A percentile compares a stretch with the other conserved stretches of the same genome.
phyloP scores from a whole-genome alignment of 2,329 filamentous ascomycete genomes.

The Ascochyta lentis region DNA sequence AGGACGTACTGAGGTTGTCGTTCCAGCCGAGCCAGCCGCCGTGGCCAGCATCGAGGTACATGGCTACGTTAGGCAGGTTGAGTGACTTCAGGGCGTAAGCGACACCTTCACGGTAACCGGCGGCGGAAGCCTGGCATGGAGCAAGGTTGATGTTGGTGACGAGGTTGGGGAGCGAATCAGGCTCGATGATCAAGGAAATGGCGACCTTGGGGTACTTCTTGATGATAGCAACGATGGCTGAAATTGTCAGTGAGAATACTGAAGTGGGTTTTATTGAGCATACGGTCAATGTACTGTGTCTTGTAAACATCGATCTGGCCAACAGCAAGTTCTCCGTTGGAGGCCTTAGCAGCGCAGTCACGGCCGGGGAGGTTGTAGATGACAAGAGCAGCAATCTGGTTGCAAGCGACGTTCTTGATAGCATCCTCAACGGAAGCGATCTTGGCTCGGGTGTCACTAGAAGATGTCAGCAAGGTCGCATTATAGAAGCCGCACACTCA shows the following conservation, averaged over 20 bases:
- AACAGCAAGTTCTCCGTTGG: slow-evolving; percentile 68
- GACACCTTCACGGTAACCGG: slow-evolving; percentile 64
- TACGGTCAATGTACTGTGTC: slow-evolving; percentile 59
- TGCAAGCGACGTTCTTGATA: slow-evolving; percentile 59
- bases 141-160: slow-evolving; percentile 65
- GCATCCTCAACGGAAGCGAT: slow-evolving; percentile 57
- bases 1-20: slow-evolving; percentile 59
- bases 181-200: slow-evolving; percentile 59
- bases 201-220: slow-evolving; percentile 59
- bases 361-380: slow-evolving; percentile 71
- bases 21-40: slow-evolving; percentile 71
- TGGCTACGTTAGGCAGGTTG: slow-evolving; percentile 68
- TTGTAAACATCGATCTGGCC: slow-evolving; percentile 60
- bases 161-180: slow-evolving; percentile 69
- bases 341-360: slow-evolving; percentile 69
- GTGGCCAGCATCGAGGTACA: slow-evolving; percentile 71
- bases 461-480: slow-evolving; percentile 26
- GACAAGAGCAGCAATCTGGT: slow-evolving; percentile 61
- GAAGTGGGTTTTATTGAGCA: slow-evolving; percentile 7
- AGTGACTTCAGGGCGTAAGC: slow-evolving; percentile 65
- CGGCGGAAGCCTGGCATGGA: slow-evolving; percentile 63
- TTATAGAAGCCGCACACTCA: slow-evolving; percentile 39
- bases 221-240: slow-evolving; percentile 60
- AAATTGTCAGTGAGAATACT: not conserved
- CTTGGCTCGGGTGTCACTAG: slow-evolving; percentile 57